These are phyloP conservation scores for Ormosia semicastrata DNA, from an alignment of 306 rosid genomes.

Conservation along the genomic window DNA sequence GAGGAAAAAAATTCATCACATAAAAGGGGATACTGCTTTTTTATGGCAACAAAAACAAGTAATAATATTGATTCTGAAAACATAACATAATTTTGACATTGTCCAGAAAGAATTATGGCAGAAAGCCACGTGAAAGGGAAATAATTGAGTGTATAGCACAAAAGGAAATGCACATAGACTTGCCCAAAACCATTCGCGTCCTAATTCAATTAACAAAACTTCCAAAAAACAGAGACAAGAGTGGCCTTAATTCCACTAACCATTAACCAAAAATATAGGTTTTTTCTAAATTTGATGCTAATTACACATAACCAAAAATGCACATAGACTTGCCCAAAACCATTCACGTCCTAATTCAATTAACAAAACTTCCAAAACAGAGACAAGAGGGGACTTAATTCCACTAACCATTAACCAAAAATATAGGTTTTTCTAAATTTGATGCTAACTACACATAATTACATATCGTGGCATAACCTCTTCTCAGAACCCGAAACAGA, in stretches of 20 bases:
- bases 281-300: constrained; percentile 20
- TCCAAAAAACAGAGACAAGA: not conserved
- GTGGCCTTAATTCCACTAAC: constrained; percentile 8
- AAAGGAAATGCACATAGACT: constrained; percentile 4
- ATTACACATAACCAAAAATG: too few relatives aligned
- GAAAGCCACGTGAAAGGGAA: constrained; percentile 28
- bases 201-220: constrained; percentile 19
- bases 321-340: not conserved
- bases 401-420: not conserved
- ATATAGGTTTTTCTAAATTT: not conserved
- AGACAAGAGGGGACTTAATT: constrained; percentile 2
- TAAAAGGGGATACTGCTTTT: constrained; percentile 1
- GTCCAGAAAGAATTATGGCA: constrained; percentile 7
- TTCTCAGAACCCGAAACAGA: not conserved
- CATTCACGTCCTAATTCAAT: not conserved
- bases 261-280: not conserved
- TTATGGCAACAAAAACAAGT: constrained; percentile 20
- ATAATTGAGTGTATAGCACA: constrained; percentile 24
- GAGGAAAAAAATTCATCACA: not conserved
- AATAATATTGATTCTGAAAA: constrained; percentile 17
- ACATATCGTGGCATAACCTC: not conserved
- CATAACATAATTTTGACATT: constrained; percentile 30
- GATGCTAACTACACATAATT: not conserved
- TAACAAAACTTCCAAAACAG: not conserved
- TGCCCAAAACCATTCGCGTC: not conserved